phyloP scores from a whole-genome alignment of 495 filamentous ascomycete genomes.

The Aspergillus sparsus region DNA sequence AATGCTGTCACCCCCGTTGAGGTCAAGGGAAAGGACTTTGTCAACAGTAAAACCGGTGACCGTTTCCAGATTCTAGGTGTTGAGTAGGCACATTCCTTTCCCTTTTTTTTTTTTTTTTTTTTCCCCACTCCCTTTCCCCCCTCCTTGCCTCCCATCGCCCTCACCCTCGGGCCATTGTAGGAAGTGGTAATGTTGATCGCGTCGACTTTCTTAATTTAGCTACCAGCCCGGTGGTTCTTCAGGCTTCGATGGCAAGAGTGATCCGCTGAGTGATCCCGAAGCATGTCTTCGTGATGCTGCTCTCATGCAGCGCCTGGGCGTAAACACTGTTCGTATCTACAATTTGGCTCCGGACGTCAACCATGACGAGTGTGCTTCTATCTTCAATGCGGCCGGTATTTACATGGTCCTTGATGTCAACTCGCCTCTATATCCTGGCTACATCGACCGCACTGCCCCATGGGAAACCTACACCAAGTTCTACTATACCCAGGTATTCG shows the following conservation, averaged over 20 bases:
- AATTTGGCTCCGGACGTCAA: constrained; percentile 82
- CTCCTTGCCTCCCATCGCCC: too few relatives aligned
- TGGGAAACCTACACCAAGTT: constrained; percentile 65
- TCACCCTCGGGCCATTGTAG: neutral
- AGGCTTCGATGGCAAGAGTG: constrained; percentile 69
- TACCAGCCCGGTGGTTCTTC: constrained; percentile 90
- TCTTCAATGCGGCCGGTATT: constrained; percentile 85
- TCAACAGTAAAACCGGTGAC: constrained; percentile 74
- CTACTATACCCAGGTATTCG: constrained; percentile 85
- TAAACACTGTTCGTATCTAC: constrained; percentile 91
- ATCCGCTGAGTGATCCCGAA: constrained; percentile 74
- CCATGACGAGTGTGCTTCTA: constrained; percentile 85
- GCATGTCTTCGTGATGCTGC: constrained; percentile 88
- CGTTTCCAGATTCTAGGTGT: constrained; percentile 89
- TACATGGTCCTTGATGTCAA: constrained; percentile 83
- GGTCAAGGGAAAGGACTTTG: constrained; percentile 76
- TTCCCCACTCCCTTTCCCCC: neutral
- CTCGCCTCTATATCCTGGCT: constrained; percentile 77
- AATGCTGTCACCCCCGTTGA: constrained; percentile 71
- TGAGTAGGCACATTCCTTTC: constrained; percentile 51
- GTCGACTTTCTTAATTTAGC: constrained; percentile 32
- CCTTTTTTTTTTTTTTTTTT: constrained; percentile 6
- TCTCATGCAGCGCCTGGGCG: constrained; percentile 80
- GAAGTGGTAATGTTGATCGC: constrained; percentile 25
- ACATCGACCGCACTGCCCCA: constrained; percentile 70